phyloP scores from a whole-genome alignment of 352 stramenopile species.

The Phytophthora multivora region DNA sequence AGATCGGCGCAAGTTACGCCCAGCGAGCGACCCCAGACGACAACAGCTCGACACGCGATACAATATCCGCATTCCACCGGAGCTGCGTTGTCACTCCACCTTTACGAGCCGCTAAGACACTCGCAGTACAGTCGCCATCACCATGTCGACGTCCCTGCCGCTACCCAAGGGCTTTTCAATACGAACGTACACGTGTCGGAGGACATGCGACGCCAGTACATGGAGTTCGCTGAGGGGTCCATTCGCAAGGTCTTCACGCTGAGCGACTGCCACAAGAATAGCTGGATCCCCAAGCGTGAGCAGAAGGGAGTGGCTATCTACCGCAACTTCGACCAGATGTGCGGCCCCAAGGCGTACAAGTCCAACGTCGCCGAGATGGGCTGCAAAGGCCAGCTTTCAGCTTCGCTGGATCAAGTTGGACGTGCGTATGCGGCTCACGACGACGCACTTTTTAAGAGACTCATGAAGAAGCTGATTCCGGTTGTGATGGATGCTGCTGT shows the following conservation, averaged over 20 bases:
- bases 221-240: slow-evolving; percentile 77
- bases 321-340: slow-evolving; percentile 74
- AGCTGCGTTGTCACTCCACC: slow-evolving; percentile 12
- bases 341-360: slow-evolving; percentile 63
- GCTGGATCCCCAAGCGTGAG: slow-evolving; percentile 84
- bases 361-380: slow-evolving; percentile 82
- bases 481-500: slow-evolving; percentile 79
- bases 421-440: slow-evolving; percentile 82
- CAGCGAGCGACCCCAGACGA: slow-evolving; percentile 23
- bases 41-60: slow-evolving; percentile 33
- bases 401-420: slow-evolving; percentile 75
- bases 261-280: slow-evolving; percentile 81
- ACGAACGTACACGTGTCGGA: too few species aligned
- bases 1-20: slow-evolving; percentile 27
- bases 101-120: slow-evolving; percentile 17
- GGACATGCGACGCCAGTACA: too few species aligned
- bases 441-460: slow-evolving; percentile 69
- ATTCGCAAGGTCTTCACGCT: slow-evolving; percentile 86
- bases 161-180: too few species aligned
- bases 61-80: slow-evolving; percentile 11
- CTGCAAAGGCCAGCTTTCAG: slow-evolving; percentile 68
- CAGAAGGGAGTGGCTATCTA: slow-evolving; percentile 85
- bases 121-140: too few species aligned
- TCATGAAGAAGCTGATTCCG: slow-evolving; percentile 85
- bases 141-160: too few species aligned